phyloP scores from a whole-genome alignment of 2,329 filamentous ascomycete genomes.

The Onygenales sp. region DNA sequence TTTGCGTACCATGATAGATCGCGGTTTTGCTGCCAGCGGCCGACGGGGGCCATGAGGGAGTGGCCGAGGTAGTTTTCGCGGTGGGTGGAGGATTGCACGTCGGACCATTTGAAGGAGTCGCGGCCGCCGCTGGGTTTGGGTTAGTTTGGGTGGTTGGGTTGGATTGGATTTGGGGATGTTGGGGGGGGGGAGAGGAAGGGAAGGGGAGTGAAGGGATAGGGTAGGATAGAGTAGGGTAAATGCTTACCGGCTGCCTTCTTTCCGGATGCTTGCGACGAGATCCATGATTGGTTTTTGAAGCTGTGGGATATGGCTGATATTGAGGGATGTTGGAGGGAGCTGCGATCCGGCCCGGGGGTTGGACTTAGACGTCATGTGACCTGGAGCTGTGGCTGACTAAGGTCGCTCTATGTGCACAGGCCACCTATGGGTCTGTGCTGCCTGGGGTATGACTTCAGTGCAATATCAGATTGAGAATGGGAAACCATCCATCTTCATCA shows the following conservation, averaged over 20 bases:
- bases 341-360: too few species aligned
- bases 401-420: background rate
- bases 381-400: background rate
- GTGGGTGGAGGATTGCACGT: constrained; percentile 76
- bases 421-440: background rate
- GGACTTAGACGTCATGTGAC: background rate
- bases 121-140: constrained; percentile 56
- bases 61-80: constrained; percentile 89
- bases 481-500: too few species aligned
- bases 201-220: background rate
- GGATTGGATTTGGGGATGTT: background rate
- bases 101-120: constrained; percentile 93
- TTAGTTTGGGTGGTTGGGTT: constrained; percentile 9
- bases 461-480: background rate
- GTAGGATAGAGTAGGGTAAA: background rate
- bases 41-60: constrained; percentile 83
- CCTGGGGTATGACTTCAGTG: background rate
- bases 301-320: background rate
- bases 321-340: too few species aligned
- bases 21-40: constrained; percentile 78
- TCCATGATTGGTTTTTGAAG: constrained; percentile 56
- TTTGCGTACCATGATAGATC: constrained; percentile 59
- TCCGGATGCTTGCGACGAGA: constrained; percentile 83
- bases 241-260: constrained; percentile 64
- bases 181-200: background rate